phyloP scores from a whole-genome alignment of 1,284 basidiomycete genomes.

The Pseudozyma pruni region DNA sequence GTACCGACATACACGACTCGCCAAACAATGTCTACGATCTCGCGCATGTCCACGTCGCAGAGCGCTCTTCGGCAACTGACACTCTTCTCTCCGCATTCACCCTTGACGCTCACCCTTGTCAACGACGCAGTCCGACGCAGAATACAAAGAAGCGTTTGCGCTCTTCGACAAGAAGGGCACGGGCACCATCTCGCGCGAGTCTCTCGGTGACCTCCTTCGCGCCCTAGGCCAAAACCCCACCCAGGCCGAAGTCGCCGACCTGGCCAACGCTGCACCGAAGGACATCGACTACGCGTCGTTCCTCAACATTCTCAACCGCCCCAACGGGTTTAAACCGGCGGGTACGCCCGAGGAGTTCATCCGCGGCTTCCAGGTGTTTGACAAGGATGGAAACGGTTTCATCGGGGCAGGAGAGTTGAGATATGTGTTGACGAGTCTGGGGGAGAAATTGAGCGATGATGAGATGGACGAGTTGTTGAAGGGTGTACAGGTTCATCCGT shows the following conservation, averaged over 20 bases:
- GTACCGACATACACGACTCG: background rate
- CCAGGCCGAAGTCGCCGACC: conserved; percentile 90
- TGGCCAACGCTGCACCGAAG: conserved; percentile 78
- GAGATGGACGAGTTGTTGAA: conserved; percentile 98
- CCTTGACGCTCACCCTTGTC: background rate
- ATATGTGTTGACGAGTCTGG: conserved; percentile 93
- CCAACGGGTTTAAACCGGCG: conserved; percentile 93
- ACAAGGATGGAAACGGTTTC: conserved; percentile 96
- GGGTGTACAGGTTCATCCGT: conserved; percentile 87
- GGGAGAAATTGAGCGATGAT: conserved; percentile 96
- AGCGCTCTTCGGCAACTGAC: too few relatives aligned
- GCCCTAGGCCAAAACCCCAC: conserved; percentile 98
- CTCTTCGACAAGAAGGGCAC: conserved; percentile 97
- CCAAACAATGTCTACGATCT: too few relatives aligned
- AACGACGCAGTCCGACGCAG: conserved; percentile 55
- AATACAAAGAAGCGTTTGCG: conserved; percentile 88
- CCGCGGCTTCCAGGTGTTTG: conserved; percentile 98
- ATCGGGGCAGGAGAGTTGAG: conserved; percentile 91
- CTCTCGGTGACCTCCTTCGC: conserved; percentile 91
- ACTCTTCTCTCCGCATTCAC: background rate
- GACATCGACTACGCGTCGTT: conserved; percentile 79
- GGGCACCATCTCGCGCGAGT: conserved; percentile 85
- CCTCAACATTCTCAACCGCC: conserved; percentile 87
- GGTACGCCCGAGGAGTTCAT: conserved; percentile 85
- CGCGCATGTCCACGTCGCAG: too few relatives aligned